These are phyloP conservation scores for Juncus effusus DNA, from an alignment of 176 grass and related monocot genomes.

Conservation along the genomic window DNA sequence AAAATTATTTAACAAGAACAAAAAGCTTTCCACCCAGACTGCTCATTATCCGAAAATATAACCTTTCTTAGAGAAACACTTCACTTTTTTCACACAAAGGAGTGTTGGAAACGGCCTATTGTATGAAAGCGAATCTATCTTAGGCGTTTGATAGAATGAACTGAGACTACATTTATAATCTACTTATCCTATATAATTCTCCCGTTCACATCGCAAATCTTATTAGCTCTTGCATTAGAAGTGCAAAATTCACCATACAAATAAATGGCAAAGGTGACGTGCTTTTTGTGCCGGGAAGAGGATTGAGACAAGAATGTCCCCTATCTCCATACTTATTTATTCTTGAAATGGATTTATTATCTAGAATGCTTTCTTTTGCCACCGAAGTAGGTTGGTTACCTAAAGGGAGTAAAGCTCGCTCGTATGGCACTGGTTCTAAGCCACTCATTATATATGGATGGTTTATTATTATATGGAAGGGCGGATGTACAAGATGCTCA, in stretches of 20 bases:
- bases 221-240: neutral
- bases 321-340: constrained; percentile 10
- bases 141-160: no score
- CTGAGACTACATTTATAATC: no score
- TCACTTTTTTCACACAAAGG: neutral
- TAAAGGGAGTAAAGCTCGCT: neutral
- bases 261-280: neutral
- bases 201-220: neutral
- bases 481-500: neutral
- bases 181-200: neutral
- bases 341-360: neutral
- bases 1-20: neutral
- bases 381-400: neutral
- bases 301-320: neutral
- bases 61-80: neutral
- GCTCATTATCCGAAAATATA: neutral
- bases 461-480: no score
- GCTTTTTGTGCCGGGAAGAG: neutral
- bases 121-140: neutral
- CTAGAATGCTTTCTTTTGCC: neutral
- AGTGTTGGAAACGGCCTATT: no score
- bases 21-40: neutral
- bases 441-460: neutral
- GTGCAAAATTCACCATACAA: neutral
- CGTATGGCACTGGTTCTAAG: neutral